Evolutionary conservation across 2,329 filamentous ascomycete genomes (phyloP).

Genomic region (Stachybotrys elegans): DNA sequence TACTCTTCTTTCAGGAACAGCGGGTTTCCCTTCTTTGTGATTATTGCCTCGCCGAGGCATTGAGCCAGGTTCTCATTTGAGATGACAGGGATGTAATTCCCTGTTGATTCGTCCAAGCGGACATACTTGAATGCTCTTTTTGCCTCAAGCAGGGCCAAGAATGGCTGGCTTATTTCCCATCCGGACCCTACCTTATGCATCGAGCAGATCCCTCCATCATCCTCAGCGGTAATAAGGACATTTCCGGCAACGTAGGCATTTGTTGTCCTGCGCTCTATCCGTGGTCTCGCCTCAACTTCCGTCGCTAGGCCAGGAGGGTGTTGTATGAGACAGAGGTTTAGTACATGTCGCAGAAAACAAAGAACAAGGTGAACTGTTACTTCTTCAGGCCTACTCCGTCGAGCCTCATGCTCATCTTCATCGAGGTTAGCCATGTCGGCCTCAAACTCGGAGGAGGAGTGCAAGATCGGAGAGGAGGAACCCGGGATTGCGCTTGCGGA

Average conservation of each 20-base stretch:
- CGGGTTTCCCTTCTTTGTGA: conserved; percentile 2
- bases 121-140: conserved; percentile 6
- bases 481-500: neutral
- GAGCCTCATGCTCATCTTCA: conserved; percentile 3
- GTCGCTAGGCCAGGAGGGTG: no score
- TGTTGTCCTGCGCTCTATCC: neutral
- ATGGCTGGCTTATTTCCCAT: conserved; percentile 1
- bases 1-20: neutral
- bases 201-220: conserved; percentile 4
- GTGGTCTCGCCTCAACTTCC: neutral
- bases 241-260: neutral
- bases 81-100: neutral
- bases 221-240: conserved; percentile 1
- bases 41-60: conserved; percentile 5
- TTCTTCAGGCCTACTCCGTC: conserved; percentile 4
- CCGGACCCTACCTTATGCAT: neutral
- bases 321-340: conserved; percentile 2
- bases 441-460: neutral
- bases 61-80: conserved; percentile 5
- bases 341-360: conserved; percentile 1
- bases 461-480: neutral
- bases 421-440: neutral
- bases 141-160: conserved; percentile 5
- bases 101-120: neutral
- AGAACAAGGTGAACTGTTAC: conserved; percentile 3